These are phyloP conservation scores for Pseudisothecium myosuroides DNA, from an alignment of 225 moss, liverwort and hornwort species.

Conservation along the genomic window DNA sequence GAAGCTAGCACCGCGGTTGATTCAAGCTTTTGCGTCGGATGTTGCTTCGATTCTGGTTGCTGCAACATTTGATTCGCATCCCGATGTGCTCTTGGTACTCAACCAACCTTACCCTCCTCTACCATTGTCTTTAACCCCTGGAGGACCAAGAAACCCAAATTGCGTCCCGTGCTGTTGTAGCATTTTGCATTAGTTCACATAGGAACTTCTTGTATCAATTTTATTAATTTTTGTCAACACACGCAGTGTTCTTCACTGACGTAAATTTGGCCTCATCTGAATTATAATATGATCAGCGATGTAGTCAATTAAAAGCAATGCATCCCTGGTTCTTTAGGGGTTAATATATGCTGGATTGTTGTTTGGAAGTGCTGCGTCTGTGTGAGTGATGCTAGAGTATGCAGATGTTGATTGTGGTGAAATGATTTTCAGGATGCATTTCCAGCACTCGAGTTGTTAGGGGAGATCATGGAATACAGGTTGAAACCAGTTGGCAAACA, in stretches of 20 bases:
- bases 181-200: background rate
- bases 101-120: background rate
- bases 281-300: background rate
- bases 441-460: conserved; percentile 53
- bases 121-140: background rate
- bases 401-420: background rate
- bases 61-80: conserved; percentile 63
- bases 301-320: background rate
- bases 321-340: background rate
- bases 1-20: conserved; percentile 42
- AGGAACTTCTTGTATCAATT: background rate
- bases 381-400: background rate
- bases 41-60: conserved; percentile 68
- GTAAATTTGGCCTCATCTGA: background rate
- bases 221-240: too few relatives aligned
- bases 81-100: conserved; percentile 69
- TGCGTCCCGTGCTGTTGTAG: background rate
- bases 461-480: conserved; percentile 62
- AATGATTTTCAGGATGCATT: conserved; percentile 53
- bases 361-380: background rate
- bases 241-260: background rate
- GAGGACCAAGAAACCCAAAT: background rate
- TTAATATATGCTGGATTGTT: background rate
- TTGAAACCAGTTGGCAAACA: conserved; percentile 81
- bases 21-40: conserved; percentile 84